Evolutionary conservation across 257 asterid species (phyloP).

Genomic region (Henckelia pumila): DNA sequence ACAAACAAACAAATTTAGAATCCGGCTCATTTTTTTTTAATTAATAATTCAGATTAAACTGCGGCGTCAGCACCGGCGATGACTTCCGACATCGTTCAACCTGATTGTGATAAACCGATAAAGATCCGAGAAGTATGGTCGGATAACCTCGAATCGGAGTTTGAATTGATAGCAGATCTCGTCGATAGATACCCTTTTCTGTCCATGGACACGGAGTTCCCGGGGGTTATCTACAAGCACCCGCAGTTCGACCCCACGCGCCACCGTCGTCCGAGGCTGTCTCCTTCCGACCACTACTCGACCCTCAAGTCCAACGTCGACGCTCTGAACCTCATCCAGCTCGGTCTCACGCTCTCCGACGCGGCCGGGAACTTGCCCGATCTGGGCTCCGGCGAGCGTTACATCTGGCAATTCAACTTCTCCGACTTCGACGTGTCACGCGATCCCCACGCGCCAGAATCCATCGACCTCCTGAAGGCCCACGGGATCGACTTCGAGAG

Average conservation of each 20-base stretch:
- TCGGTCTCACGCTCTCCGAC: constrained; percentile 59
- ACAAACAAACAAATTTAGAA: not conserved
- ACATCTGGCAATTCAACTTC: constrained; percentile 81
- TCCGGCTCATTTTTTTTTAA: not conserved
- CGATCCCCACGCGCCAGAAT: constrained; percentile 62
- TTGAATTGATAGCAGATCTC: constrained; percentile 40
- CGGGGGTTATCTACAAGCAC: constrained; percentile 49
- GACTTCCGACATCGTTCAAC: constrained; percentile 4
- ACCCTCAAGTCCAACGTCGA: constrained; percentile 52
- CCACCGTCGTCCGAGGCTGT: constrained; percentile 7
- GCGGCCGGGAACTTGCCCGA: constrained; percentile 48
- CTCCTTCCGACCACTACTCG: constrained; percentile 45
- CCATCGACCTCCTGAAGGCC: constrained; percentile 44
- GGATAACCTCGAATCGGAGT: constrained; percentile 47
- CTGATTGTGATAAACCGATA: constrained; percentile 14
- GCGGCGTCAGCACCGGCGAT: constrained; percentile 5
- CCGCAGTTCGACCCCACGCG: constrained; percentile 8
- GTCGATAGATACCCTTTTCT: constrained; percentile 49
- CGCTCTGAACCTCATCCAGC: constrained; percentile 45
- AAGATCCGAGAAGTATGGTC: constrained; percentile 68
- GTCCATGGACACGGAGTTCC: constrained; percentile 82
- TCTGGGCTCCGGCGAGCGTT: constrained; percentile 31
- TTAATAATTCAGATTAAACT: not conserved
- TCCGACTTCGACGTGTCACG: constrained; percentile 64
- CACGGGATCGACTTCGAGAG: constrained; percentile 59